These are phyloP conservation scores for Rutidosis leptorrhynchoides DNA, from an alignment of 129 eudicot species.

Conservation along the genomic window DNA sequence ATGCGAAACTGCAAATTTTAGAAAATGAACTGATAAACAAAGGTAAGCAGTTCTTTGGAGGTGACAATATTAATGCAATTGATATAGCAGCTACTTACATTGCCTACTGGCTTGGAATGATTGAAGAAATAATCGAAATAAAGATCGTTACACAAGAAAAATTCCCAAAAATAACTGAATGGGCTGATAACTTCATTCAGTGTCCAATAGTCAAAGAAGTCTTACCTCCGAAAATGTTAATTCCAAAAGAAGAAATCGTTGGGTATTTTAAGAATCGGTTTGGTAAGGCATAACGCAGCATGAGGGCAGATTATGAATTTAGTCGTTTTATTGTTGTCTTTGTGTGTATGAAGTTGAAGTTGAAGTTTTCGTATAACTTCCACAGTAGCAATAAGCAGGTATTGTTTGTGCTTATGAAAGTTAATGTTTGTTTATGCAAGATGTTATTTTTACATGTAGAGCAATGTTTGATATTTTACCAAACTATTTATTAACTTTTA, in stretches of 20 bases:
- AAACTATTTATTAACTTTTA: too few species aligned
- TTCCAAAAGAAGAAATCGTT: constrained; percentile 12
- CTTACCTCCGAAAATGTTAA: constrained; percentile 29
- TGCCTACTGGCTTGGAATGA: constrained; percentile 31
- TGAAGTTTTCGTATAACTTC: not conserved
- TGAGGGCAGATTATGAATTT: not conserved
- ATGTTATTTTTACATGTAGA: too few species aligned
- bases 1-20: constrained; percentile 11
- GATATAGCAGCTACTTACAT: constrained; percentile 35
- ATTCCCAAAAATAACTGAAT: constrained; percentile 32
- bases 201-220: constrained; percentile 23
- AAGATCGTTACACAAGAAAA: constrained; percentile 28
- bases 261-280: not conserved
- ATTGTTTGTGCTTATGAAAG: too few species aligned
- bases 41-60: constrained; percentile 31
- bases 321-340: not conserved
- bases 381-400: too few species aligned
- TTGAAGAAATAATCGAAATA: constrained; percentile 24
- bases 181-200: constrained; percentile 32
- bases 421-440: too few species aligned
- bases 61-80: constrained; percentile 16
- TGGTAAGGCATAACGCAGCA: not conserved
- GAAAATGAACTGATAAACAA: constrained; percentile 7
- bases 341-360: constrained; percentile 6
- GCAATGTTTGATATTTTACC: too few species aligned